Base-by-base conservation (phyloP, 495 filamentous ascomycete genomes). In the Xylaria intraflava region DNA sequence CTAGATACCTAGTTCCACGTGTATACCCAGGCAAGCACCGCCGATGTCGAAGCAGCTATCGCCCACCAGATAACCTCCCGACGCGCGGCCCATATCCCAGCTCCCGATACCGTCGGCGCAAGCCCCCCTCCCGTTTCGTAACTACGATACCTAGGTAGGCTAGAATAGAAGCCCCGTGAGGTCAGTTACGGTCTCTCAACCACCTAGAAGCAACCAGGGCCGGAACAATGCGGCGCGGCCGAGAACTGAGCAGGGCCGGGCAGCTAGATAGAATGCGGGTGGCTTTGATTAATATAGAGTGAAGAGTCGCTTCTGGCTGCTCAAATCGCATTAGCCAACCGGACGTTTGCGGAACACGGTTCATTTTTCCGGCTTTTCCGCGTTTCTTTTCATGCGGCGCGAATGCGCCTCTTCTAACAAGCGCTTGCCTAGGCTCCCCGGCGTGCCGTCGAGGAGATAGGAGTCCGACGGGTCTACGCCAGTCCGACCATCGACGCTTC, bases 391-490 rank as follows among this genome's bases (percentile, higher is more conserved):
- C 51, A 57, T 22, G 56, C 51, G 41, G 60, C 57, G 23, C 56
- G 53, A 24, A 57, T 41, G 35, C 19, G 76, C 74, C 50, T 76
- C 74, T 39, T 71, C 54, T 27, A 72, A 68, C 52, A 77, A 44
- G 36, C 68, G 61, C 65, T 77, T 70, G 41, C 71, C 65, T 23
- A 78, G 64, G 49, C 72, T 76, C 24, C 61, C 62, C 16, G 75
- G 69, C 29, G 62, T 66, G 7, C 66, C 67, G 10, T 57, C 60
- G 6, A 61, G 55, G 23, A 17, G 59, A 55, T 70, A 78, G 48
- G 68, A 75, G 12, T 66, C 68, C 36, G 61, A 59, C 8, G 68
- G 60, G 40, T 76, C 73, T 22, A 69, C 56, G 17, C 65, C 72
- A 30, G 59, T 72, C 33, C 67, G 54, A 23, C 68, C 73, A 29